A percentile compares a stretch with the other conserved stretches of the same genome.
Evolutionary conservation across 257 asterid genomes (phyloP).

Genomic region (Datura wrightii): DNA sequence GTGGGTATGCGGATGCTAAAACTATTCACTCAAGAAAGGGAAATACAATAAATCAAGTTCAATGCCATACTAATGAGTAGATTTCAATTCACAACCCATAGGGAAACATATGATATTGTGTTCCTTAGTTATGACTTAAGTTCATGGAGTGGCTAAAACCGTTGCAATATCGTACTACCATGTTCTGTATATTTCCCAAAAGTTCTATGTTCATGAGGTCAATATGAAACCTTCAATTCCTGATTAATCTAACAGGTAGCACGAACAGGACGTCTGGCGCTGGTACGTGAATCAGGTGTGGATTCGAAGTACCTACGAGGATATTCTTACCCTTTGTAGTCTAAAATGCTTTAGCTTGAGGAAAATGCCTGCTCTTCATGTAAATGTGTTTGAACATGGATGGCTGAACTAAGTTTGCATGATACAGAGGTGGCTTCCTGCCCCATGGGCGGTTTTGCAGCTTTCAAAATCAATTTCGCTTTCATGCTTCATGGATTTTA

Average conservation of each 20-base stretch:
- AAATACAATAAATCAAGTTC: background rate
- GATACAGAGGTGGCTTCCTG: background rate
- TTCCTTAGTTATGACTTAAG: background rate
- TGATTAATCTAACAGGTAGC: slow-evolving; percentile 62
- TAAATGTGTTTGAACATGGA: background rate
- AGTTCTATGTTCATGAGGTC: background rate
- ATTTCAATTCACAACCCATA: background rate
- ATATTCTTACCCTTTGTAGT: slow-evolving; percentile 72
- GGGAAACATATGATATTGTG: background rate
- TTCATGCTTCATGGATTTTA: background rate
- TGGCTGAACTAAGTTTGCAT: background rate
- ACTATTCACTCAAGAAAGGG: background rate
- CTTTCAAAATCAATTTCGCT: background rate
- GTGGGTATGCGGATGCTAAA: slow-evolving; percentile 9
- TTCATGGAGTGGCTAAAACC: slow-evolving; percentile 2
- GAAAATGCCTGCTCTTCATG: slow-evolving; percentile 14
- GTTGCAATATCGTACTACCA: background rate
- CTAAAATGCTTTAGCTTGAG: background rate
- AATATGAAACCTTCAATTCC: background rate
- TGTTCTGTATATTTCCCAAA: background rate
- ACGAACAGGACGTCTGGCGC: slow-evolving; percentile 86
- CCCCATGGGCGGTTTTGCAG: background rate
- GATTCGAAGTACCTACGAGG: slow-evolving; percentile 89
- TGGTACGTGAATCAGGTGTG: slow-evolving; percentile 84
- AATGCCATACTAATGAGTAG: background rate